Evolutionary conservation across 2,329 filamentous ascomycete genomes (phyloP).

Genomic region (Thelonectria discophora): DNA sequence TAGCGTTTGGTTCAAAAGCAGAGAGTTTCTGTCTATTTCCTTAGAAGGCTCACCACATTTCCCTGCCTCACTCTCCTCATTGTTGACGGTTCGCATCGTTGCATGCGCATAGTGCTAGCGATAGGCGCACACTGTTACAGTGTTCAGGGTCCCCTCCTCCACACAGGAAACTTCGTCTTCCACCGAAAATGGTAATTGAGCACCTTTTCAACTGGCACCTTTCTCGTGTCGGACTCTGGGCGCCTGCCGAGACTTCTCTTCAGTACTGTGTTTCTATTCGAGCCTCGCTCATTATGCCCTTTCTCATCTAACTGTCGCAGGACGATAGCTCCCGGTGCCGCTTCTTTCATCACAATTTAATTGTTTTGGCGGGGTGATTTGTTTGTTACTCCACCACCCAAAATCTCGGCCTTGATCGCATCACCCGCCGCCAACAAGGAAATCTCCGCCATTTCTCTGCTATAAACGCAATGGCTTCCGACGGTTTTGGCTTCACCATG

Average conservation of each 20-base stretch:
- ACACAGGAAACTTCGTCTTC: slow-evolving; percentile 5
- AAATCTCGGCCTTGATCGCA: slow-evolving; percentile 38
- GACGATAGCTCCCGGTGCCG: slow-evolving; percentile 4
- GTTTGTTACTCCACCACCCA: slow-evolving; percentile 33
- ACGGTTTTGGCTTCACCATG: slow-evolving; percentile 33
- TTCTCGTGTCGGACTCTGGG: slow-evolving; percentile 3
- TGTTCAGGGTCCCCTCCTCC: slow-evolving; percentile 22
- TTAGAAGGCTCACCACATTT: not conserved
- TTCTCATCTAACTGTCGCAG: slow-evolving; percentile 18
- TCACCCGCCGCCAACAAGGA: not conserved
- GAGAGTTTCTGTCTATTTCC: not conserved
- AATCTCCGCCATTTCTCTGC: slow-evolving; percentile 6
- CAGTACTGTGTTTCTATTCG: not conserved
- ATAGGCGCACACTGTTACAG: slow-evolving; percentile 21
- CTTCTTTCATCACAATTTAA: slow-evolving; percentile 13
- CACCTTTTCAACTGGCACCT: slow-evolving; percentile 8
- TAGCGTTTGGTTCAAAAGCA: no score
- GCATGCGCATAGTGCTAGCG: slow-evolving; percentile 9
- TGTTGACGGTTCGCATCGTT: not conserved
- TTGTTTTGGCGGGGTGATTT: slow-evolving; percentile 42
- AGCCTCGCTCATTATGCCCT: not conserved
- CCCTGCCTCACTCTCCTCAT: not conserved
- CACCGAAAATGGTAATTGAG: slow-evolving; percentile 26
- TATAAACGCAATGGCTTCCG: slow-evolving; percentile 37
- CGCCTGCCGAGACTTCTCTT: not conserved